These are phyloP conservation scores for Artemisia argyi DNA, from an alignment of 129 eudicot genomes.

Conservation along the genomic window DNA sequence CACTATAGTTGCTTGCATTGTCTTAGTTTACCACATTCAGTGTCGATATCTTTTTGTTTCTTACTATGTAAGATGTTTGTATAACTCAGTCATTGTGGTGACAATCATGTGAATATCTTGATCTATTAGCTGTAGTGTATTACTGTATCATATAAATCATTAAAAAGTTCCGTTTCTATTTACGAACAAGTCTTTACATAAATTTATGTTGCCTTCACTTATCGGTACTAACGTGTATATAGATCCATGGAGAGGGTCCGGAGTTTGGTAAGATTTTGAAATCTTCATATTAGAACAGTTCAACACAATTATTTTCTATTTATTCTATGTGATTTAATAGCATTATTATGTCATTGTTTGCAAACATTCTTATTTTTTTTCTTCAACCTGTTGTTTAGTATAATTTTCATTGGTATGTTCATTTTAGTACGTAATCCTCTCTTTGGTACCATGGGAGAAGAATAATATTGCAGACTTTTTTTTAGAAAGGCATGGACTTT, in stretches of 20 bases:
- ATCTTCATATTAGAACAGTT: slow-evolving; percentile 4
- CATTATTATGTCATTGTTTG: neutral
- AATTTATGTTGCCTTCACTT: slow-evolving; percentile 6
- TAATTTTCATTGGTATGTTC: neutral
- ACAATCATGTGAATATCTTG: neutral
- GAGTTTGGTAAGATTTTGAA: slow-evolving; percentile 57
- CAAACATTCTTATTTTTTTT: neutral
- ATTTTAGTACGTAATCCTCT: neutral
- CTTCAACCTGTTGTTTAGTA: neutral
- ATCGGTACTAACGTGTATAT: slow-evolving; percentile 15
- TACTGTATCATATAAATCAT: neutral
- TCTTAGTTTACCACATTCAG: too few species aligned
- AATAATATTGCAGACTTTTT: too few species aligned
- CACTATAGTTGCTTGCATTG: too few species aligned
- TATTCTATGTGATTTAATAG: neutral
- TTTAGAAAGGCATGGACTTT: too few species aligned
- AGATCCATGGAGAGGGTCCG: slow-evolving; percentile 49
- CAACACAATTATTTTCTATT: neutral
- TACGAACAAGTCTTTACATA: neutral
- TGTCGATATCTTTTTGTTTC: too few species aligned
- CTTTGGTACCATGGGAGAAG: neutral
- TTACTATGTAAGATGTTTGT: too few species aligned
- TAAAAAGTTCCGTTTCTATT: neutral
- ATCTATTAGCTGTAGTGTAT: neutral
- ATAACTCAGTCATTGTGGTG: neutral